Percentiles rank a stretch among this genome's conserved stretches.
phyloP scores from a whole-genome alignment of 805 yeast species.

The Teunomyces tritomae region DNA sequence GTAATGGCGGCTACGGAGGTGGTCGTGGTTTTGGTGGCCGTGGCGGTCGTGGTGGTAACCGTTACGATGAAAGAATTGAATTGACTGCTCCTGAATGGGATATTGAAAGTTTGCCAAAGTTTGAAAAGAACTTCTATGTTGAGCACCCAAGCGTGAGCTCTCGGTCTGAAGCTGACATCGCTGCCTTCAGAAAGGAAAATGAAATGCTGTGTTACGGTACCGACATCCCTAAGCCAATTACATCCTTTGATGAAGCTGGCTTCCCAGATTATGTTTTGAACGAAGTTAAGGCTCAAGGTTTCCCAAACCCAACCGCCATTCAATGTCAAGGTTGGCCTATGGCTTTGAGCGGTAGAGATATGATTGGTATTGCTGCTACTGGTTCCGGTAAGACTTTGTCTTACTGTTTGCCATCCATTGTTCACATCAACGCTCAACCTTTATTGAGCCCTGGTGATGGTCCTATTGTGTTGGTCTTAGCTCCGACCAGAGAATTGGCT shows the following conservation, averaged over 20 bases:
- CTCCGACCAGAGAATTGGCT: constrained; percentile 98
- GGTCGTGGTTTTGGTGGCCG: constrained; percentile 35
- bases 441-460: constrained; percentile 92
- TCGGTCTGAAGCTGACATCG: constrained; percentile 73
- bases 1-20: constrained; percentile 36
- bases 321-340: constrained; percentile 99
- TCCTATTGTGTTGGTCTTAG: constrained; percentile 90
- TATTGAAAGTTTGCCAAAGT: constrained; percentile 70
- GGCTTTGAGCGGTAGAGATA: constrained; percentile 98
- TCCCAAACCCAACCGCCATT: constrained; percentile 90
- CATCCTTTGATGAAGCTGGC: constrained; percentile 93
- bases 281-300: constrained; percentile 90
- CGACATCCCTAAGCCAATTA: constrained; percentile 92
- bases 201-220: constrained; percentile 84
- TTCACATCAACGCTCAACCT: constrained; percentile 98
- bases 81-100: constrained; percentile 82
- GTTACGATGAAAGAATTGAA: constrained; percentile 44
- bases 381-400: constrained; percentile 99
- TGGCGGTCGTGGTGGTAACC: constrained; percentile 32
- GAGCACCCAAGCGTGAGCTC: constrained; percentile 78
- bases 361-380: constrained; percentile 98
- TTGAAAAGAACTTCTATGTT: constrained; percentile 91
- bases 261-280: constrained; percentile 90
- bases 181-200: constrained; percentile 71
- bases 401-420: constrained; percentile 94